These are phyloP conservation scores for Neurospora hispaniola DNA, from an alignment of 495 filamentous ascomycete species.

Conservation along the genomic window DNA sequence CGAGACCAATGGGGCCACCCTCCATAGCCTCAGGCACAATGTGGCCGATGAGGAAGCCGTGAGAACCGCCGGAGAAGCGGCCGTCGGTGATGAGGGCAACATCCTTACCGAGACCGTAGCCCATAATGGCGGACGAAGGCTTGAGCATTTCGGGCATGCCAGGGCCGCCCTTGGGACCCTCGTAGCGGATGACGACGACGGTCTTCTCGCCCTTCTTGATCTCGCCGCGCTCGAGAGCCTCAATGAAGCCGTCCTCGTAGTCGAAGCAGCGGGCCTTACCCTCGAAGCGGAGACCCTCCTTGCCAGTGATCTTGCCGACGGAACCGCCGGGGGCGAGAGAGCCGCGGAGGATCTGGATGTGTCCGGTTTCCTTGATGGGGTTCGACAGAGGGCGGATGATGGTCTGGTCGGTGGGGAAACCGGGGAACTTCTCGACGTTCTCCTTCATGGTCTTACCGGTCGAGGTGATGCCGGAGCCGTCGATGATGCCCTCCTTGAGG, in stretches of 20 bases:
- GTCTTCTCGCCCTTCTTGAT: slow-evolving; percentile 97
- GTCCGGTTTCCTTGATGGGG: slow-evolving; percentile 88
- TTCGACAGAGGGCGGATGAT: slow-evolving; percentile 87
- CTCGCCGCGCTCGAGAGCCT: slow-evolving; percentile 64
- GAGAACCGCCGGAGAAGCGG: slow-evolving; percentile 64
- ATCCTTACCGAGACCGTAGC: slow-evolving; percentile 71
- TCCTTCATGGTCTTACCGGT: slow-evolving; percentile 89
- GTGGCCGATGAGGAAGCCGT: slow-evolving; percentile 73
- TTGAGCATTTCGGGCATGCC: slow-evolving; percentile 89
- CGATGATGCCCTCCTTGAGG: slow-evolving; percentile 78
- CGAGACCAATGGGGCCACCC: slow-evolving; percentile 59
- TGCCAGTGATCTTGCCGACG: slow-evolving; percentile 97
- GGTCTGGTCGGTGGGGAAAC: slow-evolving; percentile 73
- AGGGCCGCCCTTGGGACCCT: slow-evolving; percentile 71
- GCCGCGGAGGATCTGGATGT: slow-evolving; percentile 94
- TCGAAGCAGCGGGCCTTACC: slow-evolving; percentile 86
- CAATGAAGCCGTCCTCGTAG: slow-evolving; percentile 69
- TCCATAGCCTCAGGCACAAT: slow-evolving; percentile 62
- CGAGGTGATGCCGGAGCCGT: slow-evolving; percentile 82
- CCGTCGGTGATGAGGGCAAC: slow-evolving; percentile 74
- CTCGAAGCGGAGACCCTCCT: slow-evolving; percentile 82
- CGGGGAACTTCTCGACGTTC: slow-evolving; percentile 69
- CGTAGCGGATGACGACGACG: slow-evolving; percentile 94
- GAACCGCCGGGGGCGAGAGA: slow-evolving; percentile 82
- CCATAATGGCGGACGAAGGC: slow-evolving; percentile 75